Conservation (phyloP, 495 filamentous ascomycete genomes). For the Bombardia bombarda region DNA sequence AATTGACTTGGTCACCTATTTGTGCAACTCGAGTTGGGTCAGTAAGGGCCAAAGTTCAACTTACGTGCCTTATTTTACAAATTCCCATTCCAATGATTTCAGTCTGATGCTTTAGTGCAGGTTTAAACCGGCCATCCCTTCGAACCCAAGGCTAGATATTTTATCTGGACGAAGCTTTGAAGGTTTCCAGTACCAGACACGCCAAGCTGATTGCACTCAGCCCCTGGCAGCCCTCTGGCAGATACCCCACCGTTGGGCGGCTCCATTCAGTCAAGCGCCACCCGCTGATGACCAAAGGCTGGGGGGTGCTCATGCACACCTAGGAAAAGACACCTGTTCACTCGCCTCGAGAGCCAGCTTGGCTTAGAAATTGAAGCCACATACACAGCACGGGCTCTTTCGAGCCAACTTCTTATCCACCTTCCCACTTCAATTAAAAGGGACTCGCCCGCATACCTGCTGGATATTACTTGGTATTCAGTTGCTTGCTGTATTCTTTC, state of each 20-base stretch:
- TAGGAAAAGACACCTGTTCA: conserved; percentile 28
- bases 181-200: neutral
- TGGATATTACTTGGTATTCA: conserved; percentile 9
- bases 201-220: no score
- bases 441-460: conserved; percentile 8
- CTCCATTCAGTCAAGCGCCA: conserved; percentile 4
- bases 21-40: no score
- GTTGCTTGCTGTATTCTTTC: conserved; percentile 3
- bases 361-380: conserved; percentile 19
- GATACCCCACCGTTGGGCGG: conserved; percentile 3
- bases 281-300: conserved; percentile 7
- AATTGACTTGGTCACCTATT: no score
- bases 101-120: no score
- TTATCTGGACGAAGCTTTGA: no score
- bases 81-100: no score
- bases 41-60: no score
- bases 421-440: conserved; percentile 9
- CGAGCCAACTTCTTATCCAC: conserved; percentile 5
- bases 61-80: no score
- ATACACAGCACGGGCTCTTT: neutral
- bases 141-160: no score
- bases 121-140: no score
- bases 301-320: neutral
- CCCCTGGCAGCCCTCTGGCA: no score
- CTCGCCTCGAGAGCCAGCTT: conserved; percentile 10